Conservation (phyloP, 495 filamentous ascomycete species). For the Tuber calosporum region DNA sequence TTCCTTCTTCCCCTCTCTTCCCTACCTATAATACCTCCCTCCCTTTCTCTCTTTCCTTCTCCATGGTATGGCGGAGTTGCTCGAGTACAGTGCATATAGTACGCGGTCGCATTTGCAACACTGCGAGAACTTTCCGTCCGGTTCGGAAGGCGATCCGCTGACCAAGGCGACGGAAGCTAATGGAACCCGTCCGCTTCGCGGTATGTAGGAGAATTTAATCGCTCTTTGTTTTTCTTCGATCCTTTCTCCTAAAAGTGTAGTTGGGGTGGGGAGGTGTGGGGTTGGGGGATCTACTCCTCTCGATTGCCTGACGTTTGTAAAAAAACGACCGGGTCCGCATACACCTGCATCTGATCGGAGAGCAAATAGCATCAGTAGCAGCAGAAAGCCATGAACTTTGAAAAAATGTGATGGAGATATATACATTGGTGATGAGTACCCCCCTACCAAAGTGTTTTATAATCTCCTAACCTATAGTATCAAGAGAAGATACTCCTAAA, state of each 20-base stretch:
- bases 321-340: too few species aligned
- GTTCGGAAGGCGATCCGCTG: constrained; percentile 3
- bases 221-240: neutral
- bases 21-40: neutral
- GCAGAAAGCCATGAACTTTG: too few species aligned
- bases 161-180: neutral
- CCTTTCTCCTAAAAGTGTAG: neutral
- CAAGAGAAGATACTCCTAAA: too few species aligned
- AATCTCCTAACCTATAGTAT: too few species aligned
- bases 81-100: neutral
- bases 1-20: neutral
- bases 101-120: neutral
- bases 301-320: too few species aligned
- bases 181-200: neutral
- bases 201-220: constrained; percentile 6
- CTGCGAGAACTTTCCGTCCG: neutral
- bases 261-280: neutral
- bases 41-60: neutral
- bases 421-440: too few species aligned
- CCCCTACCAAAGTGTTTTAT: too few species aligned
- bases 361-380: too few species aligned
- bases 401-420: too few species aligned
- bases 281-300: too few species aligned
- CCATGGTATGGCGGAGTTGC: neutral
- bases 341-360: too few species aligned